These are phyloP conservation scores for Aureobasidium sp. DNA, from an alignment of 2,329 filamentous ascomycete genomes.

Conservation along the genomic window DNA sequence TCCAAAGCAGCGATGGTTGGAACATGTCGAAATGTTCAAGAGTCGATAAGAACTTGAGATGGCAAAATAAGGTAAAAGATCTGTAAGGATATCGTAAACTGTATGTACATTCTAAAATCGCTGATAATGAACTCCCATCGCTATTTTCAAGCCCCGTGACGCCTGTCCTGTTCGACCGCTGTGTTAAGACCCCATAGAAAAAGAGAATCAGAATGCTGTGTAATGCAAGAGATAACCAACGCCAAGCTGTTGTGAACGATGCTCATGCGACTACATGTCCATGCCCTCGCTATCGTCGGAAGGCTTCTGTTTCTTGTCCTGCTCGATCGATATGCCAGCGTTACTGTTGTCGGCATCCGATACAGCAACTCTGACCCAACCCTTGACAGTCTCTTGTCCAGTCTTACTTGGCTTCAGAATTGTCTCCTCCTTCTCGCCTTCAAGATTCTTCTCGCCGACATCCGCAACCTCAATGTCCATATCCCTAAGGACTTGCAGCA, in stretches of 20 bases:
- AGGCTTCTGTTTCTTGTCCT: constrained; percentile 16
- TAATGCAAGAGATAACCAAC: not conserved
- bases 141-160: too few species aligned
- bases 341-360: not conserved
- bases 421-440: constrained; percentile 25
- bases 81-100: not conserved
- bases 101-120: not conserved
- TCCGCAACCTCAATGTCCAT: constrained; percentile 32
- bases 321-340: constrained; percentile 20
- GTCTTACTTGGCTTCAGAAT: constrained; percentile 10
- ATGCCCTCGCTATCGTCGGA: constrained; percentile 7
- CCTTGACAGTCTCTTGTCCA: constrained; percentile 5
- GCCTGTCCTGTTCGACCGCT: too few species aligned
- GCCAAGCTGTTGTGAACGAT: not conserved
- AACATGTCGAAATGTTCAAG: too few species aligned
- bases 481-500: constrained; percentile 62
- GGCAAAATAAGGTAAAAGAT: too few species aligned
- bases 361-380: constrained; percentile 9
- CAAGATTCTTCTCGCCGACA: constrained; percentile 31
- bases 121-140: not conserved
- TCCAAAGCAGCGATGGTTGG: not conserved
- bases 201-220: too few species aligned
- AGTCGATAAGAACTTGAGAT: not conserved
- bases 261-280: constrained; percentile 10
- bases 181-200: too few species aligned